Evolutionary conservation across 2,329 filamentous ascomycete species (phyloP).

Genomic region (Aspergillus quadrilineatus): DNA sequence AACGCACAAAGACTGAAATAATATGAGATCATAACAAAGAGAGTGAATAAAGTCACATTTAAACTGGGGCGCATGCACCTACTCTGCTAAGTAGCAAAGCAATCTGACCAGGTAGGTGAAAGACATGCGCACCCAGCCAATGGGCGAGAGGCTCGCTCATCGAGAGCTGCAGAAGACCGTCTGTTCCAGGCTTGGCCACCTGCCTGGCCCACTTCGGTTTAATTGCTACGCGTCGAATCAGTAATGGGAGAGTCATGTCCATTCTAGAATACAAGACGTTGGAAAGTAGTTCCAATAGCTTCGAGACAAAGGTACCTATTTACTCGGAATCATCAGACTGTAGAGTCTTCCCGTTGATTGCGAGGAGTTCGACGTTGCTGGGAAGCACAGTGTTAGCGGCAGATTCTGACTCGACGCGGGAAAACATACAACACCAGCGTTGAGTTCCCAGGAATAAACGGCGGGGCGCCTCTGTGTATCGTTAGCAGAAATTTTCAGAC

Average conservation of each 20-base stretch:
- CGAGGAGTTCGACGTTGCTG: conserved; percentile 11
- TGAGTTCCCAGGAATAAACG: conserved; percentile 22
- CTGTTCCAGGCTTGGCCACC: too few species aligned
- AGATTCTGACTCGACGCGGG: background rate
- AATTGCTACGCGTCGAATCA: background rate
- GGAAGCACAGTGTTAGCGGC: background rate
- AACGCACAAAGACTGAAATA: background rate
- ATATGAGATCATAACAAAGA: background rate
- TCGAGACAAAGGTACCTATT: background rate
- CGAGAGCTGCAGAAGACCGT: background rate
- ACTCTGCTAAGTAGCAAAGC: too few species aligned
- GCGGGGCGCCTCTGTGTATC: conserved; percentile 15
- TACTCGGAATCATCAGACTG: too few species aligned
- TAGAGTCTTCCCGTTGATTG: conserved; percentile 4
- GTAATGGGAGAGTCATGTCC: background rate
- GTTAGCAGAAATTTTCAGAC: background rate
- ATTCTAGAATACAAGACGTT: too few species aligned
- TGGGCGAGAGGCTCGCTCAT: background rate
- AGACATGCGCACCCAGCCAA: background rate
- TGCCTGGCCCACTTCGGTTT: background rate
- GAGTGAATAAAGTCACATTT: background rate
- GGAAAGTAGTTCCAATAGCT: background rate
- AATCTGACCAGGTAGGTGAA: background rate
- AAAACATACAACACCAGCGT: conserved; percentile 21
- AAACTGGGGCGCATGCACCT: background rate